Evolutionary conservation across 768 basidiomycete species (phyloP).

Genomic region (Termitomyces sp.): DNA sequence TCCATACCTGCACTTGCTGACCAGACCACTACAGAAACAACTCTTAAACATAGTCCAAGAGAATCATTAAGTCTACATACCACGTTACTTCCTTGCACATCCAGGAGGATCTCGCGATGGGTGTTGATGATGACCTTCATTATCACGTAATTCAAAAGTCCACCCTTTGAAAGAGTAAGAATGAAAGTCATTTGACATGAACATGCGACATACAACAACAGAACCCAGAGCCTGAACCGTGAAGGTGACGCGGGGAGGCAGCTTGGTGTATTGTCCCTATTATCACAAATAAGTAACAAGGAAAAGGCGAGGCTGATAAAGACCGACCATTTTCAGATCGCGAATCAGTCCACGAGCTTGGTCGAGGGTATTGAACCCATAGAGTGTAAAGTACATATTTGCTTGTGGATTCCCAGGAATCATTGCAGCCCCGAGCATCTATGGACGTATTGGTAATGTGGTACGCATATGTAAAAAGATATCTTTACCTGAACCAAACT

Average conservation of each 20-base stretch:
- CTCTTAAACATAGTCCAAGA: too few relatives aligned
- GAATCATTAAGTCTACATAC: background rate
- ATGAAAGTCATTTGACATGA: background rate
- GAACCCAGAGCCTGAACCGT: conserved; percentile 47
- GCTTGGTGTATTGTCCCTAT: conserved; percentile 40
- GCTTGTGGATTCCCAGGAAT: conserved; percentile 38
- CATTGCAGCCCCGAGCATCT: conserved; percentile 41
- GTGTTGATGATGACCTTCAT: conserved; percentile 35
- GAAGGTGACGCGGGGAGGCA: conserved; percentile 56
- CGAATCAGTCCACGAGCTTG: conserved; percentile 21
- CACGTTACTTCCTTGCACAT: conserved; percentile 15
- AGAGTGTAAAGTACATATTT: conserved; percentile 31
- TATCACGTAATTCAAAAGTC: conserved; percentile 42
- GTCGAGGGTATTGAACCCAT: conserved; percentile 25
- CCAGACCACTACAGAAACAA: conserved; percentile 34
- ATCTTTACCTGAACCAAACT: conserved; percentile 35
- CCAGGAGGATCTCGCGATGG: background rate
- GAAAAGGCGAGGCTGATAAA: background rate
- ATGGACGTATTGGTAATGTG: conserved; percentile 2
- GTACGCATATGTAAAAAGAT: conserved; percentile 49
- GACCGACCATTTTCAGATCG: conserved; percentile 25
- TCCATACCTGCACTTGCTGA: conserved; percentile 29
- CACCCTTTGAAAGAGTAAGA: conserved; percentile 25
- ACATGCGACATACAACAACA: conserved; percentile 30
- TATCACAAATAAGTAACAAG: background rate